Conservation (phyloP, 2,329 filamentous ascomycete species). For the Calonectria leucothoes region DNA sequence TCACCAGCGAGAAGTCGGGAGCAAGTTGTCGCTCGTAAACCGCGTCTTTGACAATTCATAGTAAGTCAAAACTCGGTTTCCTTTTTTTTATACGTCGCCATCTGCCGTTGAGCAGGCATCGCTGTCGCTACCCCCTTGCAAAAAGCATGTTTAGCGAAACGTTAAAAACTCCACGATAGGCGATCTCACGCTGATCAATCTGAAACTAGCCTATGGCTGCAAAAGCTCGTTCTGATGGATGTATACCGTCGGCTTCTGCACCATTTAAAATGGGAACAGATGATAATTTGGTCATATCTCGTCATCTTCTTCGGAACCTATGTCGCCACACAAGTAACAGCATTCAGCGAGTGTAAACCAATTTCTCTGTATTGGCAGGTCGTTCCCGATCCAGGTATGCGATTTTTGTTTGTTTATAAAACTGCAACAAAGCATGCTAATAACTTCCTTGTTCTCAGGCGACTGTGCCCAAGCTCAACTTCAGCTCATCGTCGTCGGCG, state of each 20-base stretch:
- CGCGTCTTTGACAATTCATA: slow-evolving; percentile 30
- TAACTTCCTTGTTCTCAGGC: not conserved
- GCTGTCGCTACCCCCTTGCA: not conserved
- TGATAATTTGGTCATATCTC: slow-evolving; percentile 27
- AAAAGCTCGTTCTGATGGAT: slow-evolving; percentile 33
- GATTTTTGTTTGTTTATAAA: too few species aligned
- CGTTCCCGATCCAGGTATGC: slow-evolving; percentile 29
- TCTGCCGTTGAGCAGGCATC: not conserved
- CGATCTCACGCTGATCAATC: not conserved
- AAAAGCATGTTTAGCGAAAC: not conserved
- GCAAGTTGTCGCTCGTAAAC: slow-evolving; percentile 27
- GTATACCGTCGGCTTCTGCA: slow-evolving; percentile 31
- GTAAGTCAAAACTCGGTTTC: slow-evolving; percentile 11
- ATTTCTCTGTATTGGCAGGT: slow-evolving; percentile 35
- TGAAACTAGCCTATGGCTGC: slow-evolving; percentile 31
- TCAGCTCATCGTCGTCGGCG: slow-evolving; percentile 33
- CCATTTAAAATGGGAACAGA: slow-evolving; percentile 19
- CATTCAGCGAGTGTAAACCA: slow-evolving; percentile 30
- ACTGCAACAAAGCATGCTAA: not conserved
- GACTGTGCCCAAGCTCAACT: slow-evolving; percentile 31
- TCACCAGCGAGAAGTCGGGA: slow-evolving; percentile 18
- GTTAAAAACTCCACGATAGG: not conserved
- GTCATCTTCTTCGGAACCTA: slow-evolving; percentile 29
- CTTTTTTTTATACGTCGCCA: not conserved
- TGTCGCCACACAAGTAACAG: slow-evolving; percentile 25